Percentiles rank a stretch among this genome's conserved stretches.
phyloP scores from a whole-genome alignment of 345 rosid species.

The Fremontodendron californicum region DNA sequence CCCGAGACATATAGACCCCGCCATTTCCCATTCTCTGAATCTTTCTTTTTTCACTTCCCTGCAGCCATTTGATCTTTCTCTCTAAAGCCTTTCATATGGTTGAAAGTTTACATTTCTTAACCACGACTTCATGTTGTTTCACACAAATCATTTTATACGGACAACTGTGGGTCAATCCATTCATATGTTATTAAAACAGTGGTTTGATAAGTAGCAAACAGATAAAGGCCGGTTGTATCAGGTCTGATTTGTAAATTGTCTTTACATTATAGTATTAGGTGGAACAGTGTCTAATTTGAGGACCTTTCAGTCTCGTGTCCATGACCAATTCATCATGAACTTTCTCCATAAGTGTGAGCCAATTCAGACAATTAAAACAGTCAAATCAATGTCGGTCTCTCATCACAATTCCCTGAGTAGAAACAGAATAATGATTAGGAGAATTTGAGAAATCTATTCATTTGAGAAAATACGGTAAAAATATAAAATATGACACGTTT shows the following conservation, averaged over 20 bases:
- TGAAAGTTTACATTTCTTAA: background rate
- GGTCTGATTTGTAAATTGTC: slow-evolving; percentile 27
- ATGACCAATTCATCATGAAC: background rate
- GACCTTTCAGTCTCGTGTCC: slow-evolving; percentile 3
- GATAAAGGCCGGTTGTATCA: no score
- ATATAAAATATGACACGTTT: no score
- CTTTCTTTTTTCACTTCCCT: slow-evolving; percentile 4
- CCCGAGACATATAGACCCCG: slow-evolving; percentile 37
- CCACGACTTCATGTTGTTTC: background rate
- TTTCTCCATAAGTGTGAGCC: background rate
- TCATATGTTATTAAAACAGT: background rate
- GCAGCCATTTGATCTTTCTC: background rate
- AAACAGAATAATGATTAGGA: no score
- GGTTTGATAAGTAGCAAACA: no score
- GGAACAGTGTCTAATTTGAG: slow-evolving; percentile 18
- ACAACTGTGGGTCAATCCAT: background rate
- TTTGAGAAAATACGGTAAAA: no score
- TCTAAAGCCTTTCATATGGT: background rate
- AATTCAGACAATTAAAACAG: no score
- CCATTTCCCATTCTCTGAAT: background rate
- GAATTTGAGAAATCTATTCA: no score
- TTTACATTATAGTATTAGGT: slow-evolving; percentile 29
- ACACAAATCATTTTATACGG: background rate
- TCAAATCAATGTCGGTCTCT: no score
- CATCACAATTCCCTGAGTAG: no score